Percentiles rank a stretch among this genome's conserved stretches.
Evolutionary conservation across 208 protist genomes (phyloP).

Genomic region (Angomonas deanei): DNA sequence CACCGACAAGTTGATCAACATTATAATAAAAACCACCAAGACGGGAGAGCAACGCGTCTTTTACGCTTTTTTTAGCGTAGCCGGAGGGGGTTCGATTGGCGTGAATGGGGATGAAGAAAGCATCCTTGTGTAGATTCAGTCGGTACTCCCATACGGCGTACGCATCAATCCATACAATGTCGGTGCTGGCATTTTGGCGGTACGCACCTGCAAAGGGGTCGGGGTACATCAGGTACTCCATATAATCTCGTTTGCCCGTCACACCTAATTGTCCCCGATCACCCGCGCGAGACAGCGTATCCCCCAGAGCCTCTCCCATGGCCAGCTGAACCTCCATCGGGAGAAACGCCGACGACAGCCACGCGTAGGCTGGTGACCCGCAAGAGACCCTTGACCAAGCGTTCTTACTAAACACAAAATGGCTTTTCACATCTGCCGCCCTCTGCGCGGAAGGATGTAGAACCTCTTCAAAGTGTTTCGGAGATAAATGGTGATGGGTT

Average conservation of each 20-base stretch:
- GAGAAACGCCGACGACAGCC: not conserved
- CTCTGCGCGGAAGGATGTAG: not conserved
- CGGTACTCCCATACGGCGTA: constrained; percentile 10
- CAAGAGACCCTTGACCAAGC: not conserved
- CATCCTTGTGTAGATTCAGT: constrained; percentile 30
- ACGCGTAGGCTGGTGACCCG: not conserved
- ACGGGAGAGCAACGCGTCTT: not conserved
- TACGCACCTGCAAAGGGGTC: constrained; percentile 9
- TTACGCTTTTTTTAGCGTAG: not conserved
- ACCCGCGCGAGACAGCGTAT: too few species aligned
- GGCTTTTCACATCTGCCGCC: not conserved
- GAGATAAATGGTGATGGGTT: constrained; percentile 14
- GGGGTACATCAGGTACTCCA: constrained; percentile 23
- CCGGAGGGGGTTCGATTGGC: not conserved
- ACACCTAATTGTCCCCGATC: too few species aligned
- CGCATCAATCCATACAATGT: constrained; percentile 43
- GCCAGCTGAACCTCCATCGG: not conserved
- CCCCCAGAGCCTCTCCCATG: too few species aligned
- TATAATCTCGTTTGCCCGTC: constrained; percentile 6
- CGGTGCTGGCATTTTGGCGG: constrained; percentile 14
- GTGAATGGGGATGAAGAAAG: constrained; percentile 22
- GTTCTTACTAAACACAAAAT: constrained; percentile 10
- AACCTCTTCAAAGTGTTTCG: not conserved
- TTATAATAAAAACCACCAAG: constrained; percentile 7
- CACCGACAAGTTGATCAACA: too few species aligned